Evolutionary conservation across 805 yeast genomes (phyloP), one percentile per base, ranked within the genome.

Genomic region (Suhomyces pyralidae): DNA sequence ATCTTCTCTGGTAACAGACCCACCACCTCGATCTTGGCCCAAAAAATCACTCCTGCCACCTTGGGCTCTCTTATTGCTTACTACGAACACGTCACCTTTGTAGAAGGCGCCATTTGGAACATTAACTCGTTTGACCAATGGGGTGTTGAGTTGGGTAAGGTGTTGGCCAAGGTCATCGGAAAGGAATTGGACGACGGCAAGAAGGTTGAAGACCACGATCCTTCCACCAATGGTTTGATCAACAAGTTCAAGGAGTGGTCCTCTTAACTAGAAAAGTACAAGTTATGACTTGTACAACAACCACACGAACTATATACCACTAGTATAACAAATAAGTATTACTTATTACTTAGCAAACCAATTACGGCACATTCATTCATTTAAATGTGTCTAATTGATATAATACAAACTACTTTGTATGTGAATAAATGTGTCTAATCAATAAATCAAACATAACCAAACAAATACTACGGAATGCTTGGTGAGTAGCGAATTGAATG

Each of bases 101-200:
- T 92, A 54, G 99, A 94, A 79, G 99, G 99, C 78, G 99, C 99
- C 53, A 77, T 94, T 67, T 93, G 99, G 99, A 94, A 96, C 83
- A 92, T 94, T 80, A 94, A 94, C 85, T 93, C 98, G 17, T 94
- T 90, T 70, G 99, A 94, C 80, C 99, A 94, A 81, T 94, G 98
- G 97, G 99, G 99, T 76, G 99, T 94, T 66, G 99, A 94, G 80
- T 88, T 94, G 65, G 99, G 99, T 73, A 94, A 94, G 80, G 96
- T 88, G 50, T 84, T 94, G 69, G 99, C 99, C 69, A 94, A 94
- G 85, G 94, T 82, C 54, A 93, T 94, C 67, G 93, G 96, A 65
- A 82, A 82, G 64, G 97, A 94, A 78, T 84, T 94, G 68, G 88
- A 88, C 63, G 82, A 80, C 67, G 64, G 76, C 28, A 67, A 71